These are phyloP conservation scores for Globisporangium parvum DNA, from an alignment of 352 stramenopile species.

Conservation along the genomic window DNA sequence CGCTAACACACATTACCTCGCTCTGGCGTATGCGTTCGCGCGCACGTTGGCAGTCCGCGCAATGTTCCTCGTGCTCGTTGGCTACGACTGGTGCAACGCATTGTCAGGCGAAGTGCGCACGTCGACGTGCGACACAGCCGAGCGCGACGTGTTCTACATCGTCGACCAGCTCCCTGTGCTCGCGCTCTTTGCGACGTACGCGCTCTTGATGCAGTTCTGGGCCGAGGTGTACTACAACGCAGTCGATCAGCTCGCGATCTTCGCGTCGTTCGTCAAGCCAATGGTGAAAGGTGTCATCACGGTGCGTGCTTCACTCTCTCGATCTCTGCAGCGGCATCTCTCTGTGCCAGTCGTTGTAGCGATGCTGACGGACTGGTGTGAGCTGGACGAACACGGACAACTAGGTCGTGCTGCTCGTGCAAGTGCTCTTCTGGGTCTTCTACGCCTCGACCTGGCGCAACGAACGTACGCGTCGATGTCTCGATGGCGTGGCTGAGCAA, in stretches of 20 bases:
- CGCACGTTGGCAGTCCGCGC: conserved; percentile 31
- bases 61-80: conserved; percentile 67
- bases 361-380: neutral
- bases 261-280: conserved; percentile 65
- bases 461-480: conserved; percentile 40
- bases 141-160: conserved; percentile 85
- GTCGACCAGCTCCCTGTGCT: conserved; percentile 80
- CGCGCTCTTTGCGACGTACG: conserved; percentile 77
- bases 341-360: no score
- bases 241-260: conserved; percentile 58
- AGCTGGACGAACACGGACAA: neutral
- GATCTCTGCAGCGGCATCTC: neutral
- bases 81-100: conserved; percentile 77
- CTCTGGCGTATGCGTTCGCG: neutral
- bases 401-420: conserved; percentile 51
- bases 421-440: conserved; percentile 73
- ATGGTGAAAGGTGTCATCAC: conserved; percentile 54
- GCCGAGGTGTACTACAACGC: conserved; percentile 88
- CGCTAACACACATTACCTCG: neutral
- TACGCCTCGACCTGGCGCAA: conserved; percentile 66
- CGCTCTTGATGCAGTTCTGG: conserved; percentile 84
- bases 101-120: conserved; percentile 57
- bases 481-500: no score
- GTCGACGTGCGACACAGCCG: conserved; percentile 42
- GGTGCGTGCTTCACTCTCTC: conserved; percentile 21